A percentile compares a stretch with the other conserved stretches of the same genome.
phyloP scores from a whole-genome alignment of 805 yeast species.

The Starmerella tilneyi region DNA sequence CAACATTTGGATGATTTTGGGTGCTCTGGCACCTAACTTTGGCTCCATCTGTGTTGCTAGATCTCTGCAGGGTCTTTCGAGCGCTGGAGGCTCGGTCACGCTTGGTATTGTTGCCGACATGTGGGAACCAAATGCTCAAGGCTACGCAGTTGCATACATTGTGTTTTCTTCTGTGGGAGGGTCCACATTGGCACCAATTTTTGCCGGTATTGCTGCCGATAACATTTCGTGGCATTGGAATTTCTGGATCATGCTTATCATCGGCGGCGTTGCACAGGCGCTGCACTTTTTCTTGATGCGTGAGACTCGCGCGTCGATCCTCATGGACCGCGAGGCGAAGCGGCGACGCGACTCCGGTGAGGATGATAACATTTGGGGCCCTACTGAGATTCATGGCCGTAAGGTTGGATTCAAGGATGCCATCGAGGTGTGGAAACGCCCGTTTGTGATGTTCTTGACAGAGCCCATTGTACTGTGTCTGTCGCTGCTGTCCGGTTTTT shows the following conservation, averaged over 20 bases:
- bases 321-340: constrained; percentile 34
- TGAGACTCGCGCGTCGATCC: constrained; percentile 33
- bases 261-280: constrained; percentile 40
- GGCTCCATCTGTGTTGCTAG: constrained; percentile 49
- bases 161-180: constrained; percentile 45
- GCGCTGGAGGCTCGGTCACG: constrained; percentile 46
- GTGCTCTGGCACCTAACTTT: constrained; percentile 48
- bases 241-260: constrained; percentile 46
- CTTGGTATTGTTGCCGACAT: constrained; percentile 60
- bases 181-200: constrained; percentile 38
- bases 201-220: constrained; percentile 47
- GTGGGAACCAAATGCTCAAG: constrained; percentile 36
- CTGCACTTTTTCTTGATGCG: constrained; percentile 32
- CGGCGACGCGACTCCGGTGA: constrained; percentile 32
- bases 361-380: constrained; percentile 34
- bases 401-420: constrained; percentile 4
- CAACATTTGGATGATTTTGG: constrained; percentile 38
- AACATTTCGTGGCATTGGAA: constrained; percentile 53
- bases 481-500: constrained; percentile 35
- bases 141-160: constrained; percentile 41
- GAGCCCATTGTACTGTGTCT: constrained; percentile 37
- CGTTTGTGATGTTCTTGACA: constrained; percentile 34
- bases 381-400: constrained; percentile 29
- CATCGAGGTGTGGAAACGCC: constrained; percentile 31
- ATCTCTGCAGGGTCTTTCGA: constrained; percentile 50